These are phyloP conservation scores for Tarenaya hassleriana DNA, from an alignment of 345 rosid species.

Conservation along the genomic window DNA sequence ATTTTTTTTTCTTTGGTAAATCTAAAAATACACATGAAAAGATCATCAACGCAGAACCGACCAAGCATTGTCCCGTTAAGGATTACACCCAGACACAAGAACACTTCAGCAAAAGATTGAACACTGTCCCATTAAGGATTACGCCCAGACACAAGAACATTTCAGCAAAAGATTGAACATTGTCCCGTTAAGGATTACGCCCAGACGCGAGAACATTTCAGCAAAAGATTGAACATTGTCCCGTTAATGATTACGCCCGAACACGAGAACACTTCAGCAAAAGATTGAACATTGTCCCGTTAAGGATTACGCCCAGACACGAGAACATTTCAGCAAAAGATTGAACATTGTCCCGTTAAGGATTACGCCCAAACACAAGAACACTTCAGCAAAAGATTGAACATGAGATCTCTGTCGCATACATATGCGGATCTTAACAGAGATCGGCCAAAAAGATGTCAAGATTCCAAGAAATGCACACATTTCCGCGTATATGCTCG, in stretches of 20 bases:
- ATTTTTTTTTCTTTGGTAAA: too few relatives aligned
- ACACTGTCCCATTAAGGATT: too few relatives aligned
- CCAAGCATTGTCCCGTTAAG: background rate
- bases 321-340: constrained; percentile 9
- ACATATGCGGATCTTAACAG: constrained; percentile 21
- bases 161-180: constrained; percentile 11
- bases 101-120: constrained; percentile 8
- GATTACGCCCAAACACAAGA: background rate
- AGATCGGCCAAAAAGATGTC: constrained; percentile 2
- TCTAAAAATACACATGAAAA: too few relatives aligned
- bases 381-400: constrained; percentile 8
- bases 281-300: constrained; percentile 13
- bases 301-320: background rate
- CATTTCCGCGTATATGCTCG: background rate
- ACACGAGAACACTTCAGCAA: constrained; percentile 1
- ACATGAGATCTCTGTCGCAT: constrained; percentile 13
- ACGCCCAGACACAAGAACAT: background rate
- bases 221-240: constrained; percentile 13
- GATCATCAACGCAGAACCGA: background rate
- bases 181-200: too few relatives aligned
- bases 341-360: background rate
- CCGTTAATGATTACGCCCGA: too few relatives aligned
- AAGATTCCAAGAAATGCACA: background rate
- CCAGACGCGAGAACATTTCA: background rate
- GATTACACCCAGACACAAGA: background rate